Base-by-base conservation (phyloP, 768 basidiomycete genomes). In the Pholiota molesta region DNA sequence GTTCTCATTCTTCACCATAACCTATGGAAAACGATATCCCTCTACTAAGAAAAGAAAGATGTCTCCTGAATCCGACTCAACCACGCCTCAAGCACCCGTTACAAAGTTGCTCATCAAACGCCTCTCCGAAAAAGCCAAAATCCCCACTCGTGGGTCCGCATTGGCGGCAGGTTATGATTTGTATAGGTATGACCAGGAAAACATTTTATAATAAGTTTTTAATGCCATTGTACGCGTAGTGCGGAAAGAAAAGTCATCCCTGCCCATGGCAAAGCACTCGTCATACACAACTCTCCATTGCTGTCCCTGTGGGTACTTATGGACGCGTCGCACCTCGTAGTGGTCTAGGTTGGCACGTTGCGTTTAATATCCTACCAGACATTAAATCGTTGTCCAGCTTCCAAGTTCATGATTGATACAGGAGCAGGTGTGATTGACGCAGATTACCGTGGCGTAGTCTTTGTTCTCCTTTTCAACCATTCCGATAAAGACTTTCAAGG, bases 361-460 rank as follows among this genome's bases (percentile, higher is more conserved):
- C 53, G 33, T 6, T 53, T 54, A n/a, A 21, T 44, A 19, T 28
- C 14, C 31, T 5, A 5, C 51, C 37, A 28, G 39, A 16, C 19
- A 29, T 56, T 28, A 52, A 55, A 16, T 29, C 44, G 19, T 45
- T 37, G 64, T 17, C 64, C 42, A 97, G 97, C 97, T 19, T 92
- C 92, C 16, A 99, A 99, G 72, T 95, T 94, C 74, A 95, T 94
- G 88, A 98, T 99, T 61, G 93, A 96, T 71, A 99, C 97, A 0
- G 97, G 97, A 1, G 97, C 97, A 11, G 97, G 97, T 21, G 97
- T 99, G 7, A 86, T 99, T 55, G 97, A 99, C 65, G 93, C 94
- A 7, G 97, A 99, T 74, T 99, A 99, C 75, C 84, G 97, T 57
- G 97, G 97, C 21, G 79, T 87, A 13, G 86, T 99, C 51, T 95